These are phyloP conservation scores for Cyclotella choctawhatcheeana DNA, from an alignment of 108 stramenopile species.

Conservation along the genomic window DNA sequence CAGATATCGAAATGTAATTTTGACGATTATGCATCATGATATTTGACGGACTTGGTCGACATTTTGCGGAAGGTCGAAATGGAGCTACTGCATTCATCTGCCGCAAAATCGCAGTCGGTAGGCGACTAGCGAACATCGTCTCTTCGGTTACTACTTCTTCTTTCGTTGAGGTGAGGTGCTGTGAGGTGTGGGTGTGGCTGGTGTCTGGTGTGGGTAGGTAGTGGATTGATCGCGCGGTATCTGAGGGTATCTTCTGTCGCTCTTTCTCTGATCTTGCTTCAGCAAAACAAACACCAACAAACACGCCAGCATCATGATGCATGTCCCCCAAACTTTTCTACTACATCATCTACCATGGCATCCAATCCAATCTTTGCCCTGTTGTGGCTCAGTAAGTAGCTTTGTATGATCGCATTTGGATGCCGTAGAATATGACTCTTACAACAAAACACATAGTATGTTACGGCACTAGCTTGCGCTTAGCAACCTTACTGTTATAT, in stretches of 20 bases:
- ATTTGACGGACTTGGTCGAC: not conserved
- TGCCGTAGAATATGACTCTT: not conserved
- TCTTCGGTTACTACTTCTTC: too few species aligned
- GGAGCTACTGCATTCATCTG: not conserved
- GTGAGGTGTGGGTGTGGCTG: too few species aligned
- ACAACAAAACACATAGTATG: too few species aligned
- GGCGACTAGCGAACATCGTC: not conserved
- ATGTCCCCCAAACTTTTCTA: not conserved
- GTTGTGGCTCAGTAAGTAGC: conserved; percentile 24
- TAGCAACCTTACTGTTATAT: too few species aligned
- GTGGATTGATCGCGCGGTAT: too few species aligned
- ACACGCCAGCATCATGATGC: not conserved
- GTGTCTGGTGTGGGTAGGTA: too few species aligned
- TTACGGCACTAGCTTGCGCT: too few species aligned
- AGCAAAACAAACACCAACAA: too few species aligned
- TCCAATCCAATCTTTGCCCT: conserved; percentile 42
- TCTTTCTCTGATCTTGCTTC: too few species aligned
- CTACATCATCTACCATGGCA: conserved; percentile 50
- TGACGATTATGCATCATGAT: not conserved
- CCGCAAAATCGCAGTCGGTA: not conserved
- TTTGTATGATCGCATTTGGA: not conserved
- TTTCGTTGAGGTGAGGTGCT: too few species aligned
- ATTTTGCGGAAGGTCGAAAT: not conserved
- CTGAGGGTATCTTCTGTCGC: too few species aligned
- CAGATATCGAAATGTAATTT: not conserved